Evolutionary conservation across 2,329 filamentous ascomycete genomes (phyloP).

Genomic region (Cryoendolithus antarcticus): DNA sequence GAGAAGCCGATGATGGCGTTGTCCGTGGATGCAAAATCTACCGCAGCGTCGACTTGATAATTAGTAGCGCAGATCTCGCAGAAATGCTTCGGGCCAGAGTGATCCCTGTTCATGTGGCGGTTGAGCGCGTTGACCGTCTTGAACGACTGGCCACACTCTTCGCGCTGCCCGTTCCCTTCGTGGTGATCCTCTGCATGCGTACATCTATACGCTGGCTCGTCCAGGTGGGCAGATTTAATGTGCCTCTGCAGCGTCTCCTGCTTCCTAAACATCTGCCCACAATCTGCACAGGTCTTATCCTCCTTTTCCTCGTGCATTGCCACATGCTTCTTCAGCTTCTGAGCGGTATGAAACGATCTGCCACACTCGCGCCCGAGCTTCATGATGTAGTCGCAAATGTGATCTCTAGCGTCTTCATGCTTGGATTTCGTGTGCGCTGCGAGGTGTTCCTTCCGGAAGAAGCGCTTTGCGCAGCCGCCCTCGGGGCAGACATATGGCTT

Average conservation of each 20-base stretch:
- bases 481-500: conserved; percentile 64
- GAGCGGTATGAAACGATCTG: conserved; percentile 71
- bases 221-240: conserved; percentile 62
- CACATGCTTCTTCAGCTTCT: conserved; percentile 62
- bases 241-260: conserved; percentile 76
- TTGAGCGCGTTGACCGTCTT: conserved; percentile 60
- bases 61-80: conserved; percentile 55
- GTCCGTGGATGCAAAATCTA: conserved; percentile 1
- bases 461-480: conserved; percentile 65
- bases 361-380: conserved; percentile 45
- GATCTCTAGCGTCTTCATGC: conserved; percentile 59
- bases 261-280: conserved; percentile 77
- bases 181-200: conserved; percentile 37
- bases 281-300: conserved; percentile 33
- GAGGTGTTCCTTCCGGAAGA: conserved; percentile 75
- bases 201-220: conserved; percentile 61
- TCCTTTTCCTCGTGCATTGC: conserved; percentile 69
- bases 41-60: conserved; percentile 15
- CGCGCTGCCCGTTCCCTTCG: conserved; percentile 26
- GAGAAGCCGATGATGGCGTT: conserved; percentile 40
- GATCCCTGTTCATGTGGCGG: conserved; percentile 57
- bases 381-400: conserved; percentile 50
- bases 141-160: conserved; percentile 56
- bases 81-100: conserved; percentile 59
- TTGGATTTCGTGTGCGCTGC: conserved; percentile 73